Percentiles rank a stretch among this genome's conserved stretches.
Conservation (phyloP, 208 protist genomes). For the Trypanosoma theileri region DNA sequence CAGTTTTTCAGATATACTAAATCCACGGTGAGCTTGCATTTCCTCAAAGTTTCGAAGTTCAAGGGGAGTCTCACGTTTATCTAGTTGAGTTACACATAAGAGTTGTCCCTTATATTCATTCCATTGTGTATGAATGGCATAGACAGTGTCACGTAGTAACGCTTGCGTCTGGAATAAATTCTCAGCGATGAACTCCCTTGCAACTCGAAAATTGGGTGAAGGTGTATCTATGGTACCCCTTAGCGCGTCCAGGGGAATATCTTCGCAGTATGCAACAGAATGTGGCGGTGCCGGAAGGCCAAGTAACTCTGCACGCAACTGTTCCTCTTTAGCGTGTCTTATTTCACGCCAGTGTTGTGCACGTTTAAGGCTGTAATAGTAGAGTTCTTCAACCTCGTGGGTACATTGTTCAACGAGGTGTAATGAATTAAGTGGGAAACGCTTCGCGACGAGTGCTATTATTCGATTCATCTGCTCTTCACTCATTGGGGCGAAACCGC, state of each 20-base stretch:
- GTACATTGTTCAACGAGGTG: conserved; percentile 78
- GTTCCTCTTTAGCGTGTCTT: conserved; percentile 51
- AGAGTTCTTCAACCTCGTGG: conserved; percentile 73
- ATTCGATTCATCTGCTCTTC: conserved; percentile 88
- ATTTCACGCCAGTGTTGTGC: conserved; percentile 80
- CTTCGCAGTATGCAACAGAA: conserved; percentile 9
- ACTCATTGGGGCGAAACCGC: conserved; percentile 64
- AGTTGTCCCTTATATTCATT: conserved; percentile 48
- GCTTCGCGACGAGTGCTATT: conserved; percentile 62
- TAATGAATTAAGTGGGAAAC: conserved; percentile 74
- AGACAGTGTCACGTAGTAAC: conserved; percentile 79
- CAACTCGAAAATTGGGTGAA: conserved; percentile 72
- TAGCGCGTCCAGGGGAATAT: conserved; percentile 55
- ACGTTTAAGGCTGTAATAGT: conserved; percentile 77
- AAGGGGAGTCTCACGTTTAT: conserved; percentile 50
- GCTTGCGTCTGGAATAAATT: conserved; percentile 90
- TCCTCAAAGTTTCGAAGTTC: conserved; percentile 73
- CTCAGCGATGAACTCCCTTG: conserved; percentile 63
- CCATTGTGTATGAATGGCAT: conserved; percentile 83
- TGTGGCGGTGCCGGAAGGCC: conserved; percentile 37
- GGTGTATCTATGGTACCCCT: conserved; percentile 81
- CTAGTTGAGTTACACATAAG: conserved; percentile 67
- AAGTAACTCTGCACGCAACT: conserved; percentile 43
- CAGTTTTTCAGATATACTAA: conserved; percentile 71
- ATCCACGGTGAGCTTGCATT: conserved; percentile 58